Evolutionary conservation across 2,329 filamentous ascomycete genomes (phyloP), one percentile per base, ranked within the genome.

Genomic region (Aspergillus sp.): DNA sequence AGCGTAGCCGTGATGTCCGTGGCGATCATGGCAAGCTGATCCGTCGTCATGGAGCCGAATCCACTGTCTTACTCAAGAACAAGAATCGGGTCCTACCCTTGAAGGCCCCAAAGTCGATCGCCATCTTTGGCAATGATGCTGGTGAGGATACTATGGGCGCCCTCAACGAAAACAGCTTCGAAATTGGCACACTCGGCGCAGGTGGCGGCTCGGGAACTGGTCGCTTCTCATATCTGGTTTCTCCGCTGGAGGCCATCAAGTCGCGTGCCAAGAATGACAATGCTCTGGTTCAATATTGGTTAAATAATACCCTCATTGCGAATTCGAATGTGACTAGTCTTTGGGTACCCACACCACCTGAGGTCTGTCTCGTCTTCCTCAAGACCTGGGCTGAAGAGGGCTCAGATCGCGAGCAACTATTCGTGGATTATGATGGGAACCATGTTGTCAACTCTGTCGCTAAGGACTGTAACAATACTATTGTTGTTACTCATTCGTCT

Each of bases 381-480:
- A 93, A 93, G 53, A 82, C 88, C 7, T 75, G 88, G 59, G 78
- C 82, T 6, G 88, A 88, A 40, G 90, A 95, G 65, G 88, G 87
- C 3, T 88, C 94, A 63, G 88, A 87, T 5, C 64, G 73, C 13
- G 45, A 47, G 4, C 57, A 59, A 9, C 77, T 90, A 1, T 87
- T 95, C n/a, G 91, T 88, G 0, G 73, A 82, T 65, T 88, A 85
- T 39, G 86, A n/a, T n/a, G n/a, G n/a, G n/a, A n/a, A n/a, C n/a
- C n/a, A n/a, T n/a, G n/a, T n/a, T 94, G 7, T 82, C 87, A 0
- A 74, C 81, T 6, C 58, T 79, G 43, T 88, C 83, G 72, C 78
- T 81, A 67, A 91, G 94, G n/a, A n/a, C n/a, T n/a, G n/a, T n/a
- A n/a, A n/a, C 74, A 93, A 88, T 7, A 85, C 95, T 46, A 86